A percentile compares a stretch with the other conserved stretches of the same genome.
Evolutionary conservation across 106 monocot species (phyloP).

Genomic region (Allium fistulosum): DNA sequence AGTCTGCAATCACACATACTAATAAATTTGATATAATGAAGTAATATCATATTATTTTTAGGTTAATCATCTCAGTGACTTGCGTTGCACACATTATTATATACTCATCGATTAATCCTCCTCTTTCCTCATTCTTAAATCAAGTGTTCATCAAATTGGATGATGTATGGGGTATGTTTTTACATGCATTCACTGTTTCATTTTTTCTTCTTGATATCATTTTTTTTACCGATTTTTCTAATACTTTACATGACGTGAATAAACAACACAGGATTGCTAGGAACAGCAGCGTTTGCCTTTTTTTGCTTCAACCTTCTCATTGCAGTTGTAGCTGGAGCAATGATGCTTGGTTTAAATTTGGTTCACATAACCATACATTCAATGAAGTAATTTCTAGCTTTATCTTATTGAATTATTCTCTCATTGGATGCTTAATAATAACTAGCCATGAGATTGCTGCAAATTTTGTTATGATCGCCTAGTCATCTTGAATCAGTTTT

Average conservation of each 20-base stretch:
- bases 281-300: conserved; percentile 93
- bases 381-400: conserved; percentile 77
- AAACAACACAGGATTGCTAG: conserved; percentile 60
- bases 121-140: conserved; percentile 87
- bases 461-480: no score
- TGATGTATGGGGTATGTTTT: conserved; percentile 83
- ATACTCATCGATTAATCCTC: conserved; percentile 86
- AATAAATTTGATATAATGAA: no score
- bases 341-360: conserved; percentile 93
- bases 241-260: conserved; percentile 4
- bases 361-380: conserved; percentile 95
- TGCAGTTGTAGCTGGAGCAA: conserved; percentile 91
- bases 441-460: no score
- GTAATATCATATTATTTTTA: conserved; percentile 25
- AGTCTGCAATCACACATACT: no score
- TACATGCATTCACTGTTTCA: neutral
- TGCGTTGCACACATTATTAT: conserved; percentile 95
- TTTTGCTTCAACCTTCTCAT: conserved; percentile 96
- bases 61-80: conserved; percentile 88
- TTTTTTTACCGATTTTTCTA: neutral
- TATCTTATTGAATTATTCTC: neutral
- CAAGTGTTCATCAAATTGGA: conserved; percentile 93
- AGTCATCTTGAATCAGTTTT: no score
- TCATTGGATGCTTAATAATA: no score
- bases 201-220: neutral